Evolutionary conservation across 345 rosid genomes (phyloP), one percentile per base, ranked within the genome.

Genomic region (Noccaea caerulescens): DNA sequence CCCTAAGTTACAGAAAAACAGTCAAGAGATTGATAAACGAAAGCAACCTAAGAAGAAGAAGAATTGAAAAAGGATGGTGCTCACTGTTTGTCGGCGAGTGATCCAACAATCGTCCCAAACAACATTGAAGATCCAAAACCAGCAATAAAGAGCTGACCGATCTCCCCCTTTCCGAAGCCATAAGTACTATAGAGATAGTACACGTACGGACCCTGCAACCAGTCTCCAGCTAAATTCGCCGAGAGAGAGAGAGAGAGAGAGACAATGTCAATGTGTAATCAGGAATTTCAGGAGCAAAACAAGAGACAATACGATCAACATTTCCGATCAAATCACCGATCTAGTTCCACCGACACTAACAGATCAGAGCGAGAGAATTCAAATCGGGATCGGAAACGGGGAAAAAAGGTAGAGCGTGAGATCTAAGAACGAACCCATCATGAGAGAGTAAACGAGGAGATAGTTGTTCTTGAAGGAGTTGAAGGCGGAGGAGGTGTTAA

Each of bases 111-210:
- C 20, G 95, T 88, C 18, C 91, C 95, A 68, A 88, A 86, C 69
- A 88, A 70, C 95, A 88, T 88, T 18, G 95, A 86, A 41, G 95
- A 88, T 73, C 92, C 90, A 59, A 88, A 88, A 38, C 95, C 88
- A 77, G 92, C 92, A 39, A 88, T 86, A 41, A 85, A 88, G 56
- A 88, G 86, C 77, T 79, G 90, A 3, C 92, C 92, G 36, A 88
- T 88, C 33, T 88, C 90, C 4, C 90, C 88, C 67, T 85, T 86
- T 3, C 85, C 84, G 55, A 76, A 88, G 12, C 95, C 95, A 56
- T 88, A 86, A n/a, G 76, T 79, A 42, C 84, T 84, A 69, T 86
- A 88, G 2, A 88, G 84, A 56, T 83, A 86, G 80, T 86, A 85
- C 20, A 88, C 95, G 43, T 85, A 88, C 16, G 95, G 92, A 61